These are phyloP conservation scores for Xylaria flabelliformis DNA, from an alignment of 495 filamentous ascomycete genomes.

Conservation along the genomic window DNA sequence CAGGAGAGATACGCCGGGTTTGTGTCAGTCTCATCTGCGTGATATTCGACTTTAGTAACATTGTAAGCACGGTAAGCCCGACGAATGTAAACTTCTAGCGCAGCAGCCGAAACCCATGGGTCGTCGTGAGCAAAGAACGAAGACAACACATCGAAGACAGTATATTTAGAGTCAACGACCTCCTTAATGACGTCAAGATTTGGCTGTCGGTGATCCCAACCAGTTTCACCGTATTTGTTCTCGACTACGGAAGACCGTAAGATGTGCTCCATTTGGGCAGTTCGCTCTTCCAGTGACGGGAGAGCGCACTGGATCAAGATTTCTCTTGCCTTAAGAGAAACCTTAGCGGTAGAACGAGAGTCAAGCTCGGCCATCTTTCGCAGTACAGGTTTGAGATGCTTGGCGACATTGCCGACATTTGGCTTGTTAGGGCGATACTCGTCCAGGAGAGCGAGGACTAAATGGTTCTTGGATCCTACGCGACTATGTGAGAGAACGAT, in stretches of 20 bases:
- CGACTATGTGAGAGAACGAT: slow-evolving; percentile 93
- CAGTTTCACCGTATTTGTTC: slow-evolving; percentile 94
- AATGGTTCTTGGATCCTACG: slow-evolving; percentile 91
- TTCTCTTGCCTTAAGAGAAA: slow-evolving; percentile 94
- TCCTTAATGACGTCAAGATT: slow-evolving; percentile 88
- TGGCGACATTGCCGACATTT: slow-evolving; percentile 82
- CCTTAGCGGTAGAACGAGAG: slow-evolving; percentile 88
- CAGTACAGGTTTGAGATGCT: slow-evolving; percentile 83
- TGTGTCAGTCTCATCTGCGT: slow-evolving; percentile 72
- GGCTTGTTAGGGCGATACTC: slow-evolving; percentile 96
- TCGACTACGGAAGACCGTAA: slow-evolving; percentile 96
- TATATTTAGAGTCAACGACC: slow-evolving; percentile 97
- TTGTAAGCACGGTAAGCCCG: slow-evolving; percentile 96
- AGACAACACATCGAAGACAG: slow-evolving; percentile 94
- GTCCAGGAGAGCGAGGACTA: slow-evolving; percentile 88
- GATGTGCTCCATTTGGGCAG: slow-evolving; percentile 98
- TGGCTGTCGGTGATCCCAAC: slow-evolving; percentile 95
- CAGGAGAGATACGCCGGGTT: slow-evolving; percentile 82
- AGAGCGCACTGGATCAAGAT: slow-evolving; percentile 96
- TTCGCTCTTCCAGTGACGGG: slow-evolving; percentile 92
- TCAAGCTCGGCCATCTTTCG: slow-evolving; percentile 91
- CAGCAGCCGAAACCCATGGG: slow-evolving; percentile 92
- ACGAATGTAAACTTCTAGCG: slow-evolving; percentile 94
- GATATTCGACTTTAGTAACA: slow-evolving; percentile 86
- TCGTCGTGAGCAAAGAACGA: slow-evolving; percentile 94